These are phyloP conservation scores for Parastagonospora avenae DNA, from an alignment of 2,329 filamentous ascomycete species.

Conservation along the genomic window DNA sequence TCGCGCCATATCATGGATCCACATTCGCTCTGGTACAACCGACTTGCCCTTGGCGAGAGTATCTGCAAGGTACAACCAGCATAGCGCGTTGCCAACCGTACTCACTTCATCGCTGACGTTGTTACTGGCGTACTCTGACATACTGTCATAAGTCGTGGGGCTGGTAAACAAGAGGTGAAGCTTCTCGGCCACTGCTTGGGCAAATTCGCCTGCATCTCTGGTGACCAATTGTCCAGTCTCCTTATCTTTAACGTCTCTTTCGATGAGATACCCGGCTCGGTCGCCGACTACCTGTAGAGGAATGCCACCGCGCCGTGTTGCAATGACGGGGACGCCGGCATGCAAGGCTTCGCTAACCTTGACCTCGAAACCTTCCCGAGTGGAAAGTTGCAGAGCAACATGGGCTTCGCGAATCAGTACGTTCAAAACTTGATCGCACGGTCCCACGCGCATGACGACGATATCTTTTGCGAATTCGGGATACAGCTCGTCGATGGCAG, in stretches of 20 bases:
- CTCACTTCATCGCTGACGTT: slow-evolving; percentile 82
- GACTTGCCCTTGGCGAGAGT: slow-evolving; percentile 64
- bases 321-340: slow-evolving; percentile 78
- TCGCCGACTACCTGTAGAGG: slow-evolving; percentile 75
- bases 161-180: slow-evolving; percentile 71
- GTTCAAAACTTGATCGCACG: slow-evolving; percentile 81
- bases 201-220: no score
- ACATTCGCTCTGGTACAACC: slow-evolving; percentile 64
- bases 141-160: slow-evolving; percentile 66
- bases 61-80: slow-evolving; percentile 78
- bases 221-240: slow-evolving; percentile 53
- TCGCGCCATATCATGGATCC: slow-evolving; percentile 77
- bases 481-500: slow-evolving; percentile 67
- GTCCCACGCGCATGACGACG: slow-evolving; percentile 76
- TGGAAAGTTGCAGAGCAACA: slow-evolving; percentile 78
- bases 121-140: slow-evolving; percentile 66
- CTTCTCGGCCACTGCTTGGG: slow-evolving; percentile 62
- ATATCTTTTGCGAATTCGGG: slow-evolving; percentile 59
- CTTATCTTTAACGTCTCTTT: slow-evolving; percentile 65
- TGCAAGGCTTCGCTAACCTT: slow-evolving; percentile 85
- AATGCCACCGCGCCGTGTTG: slow-evolving; percentile 77
- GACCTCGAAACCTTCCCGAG: slow-evolving; percentile 82
- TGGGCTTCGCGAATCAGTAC: slow-evolving; percentile 73
- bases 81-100: slow-evolving; percentile 77
- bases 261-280: slow-evolving; percentile 75